phyloP scores from a whole-genome alignment of 441 rosid genomes.

The Populus hybrid region DNA sequence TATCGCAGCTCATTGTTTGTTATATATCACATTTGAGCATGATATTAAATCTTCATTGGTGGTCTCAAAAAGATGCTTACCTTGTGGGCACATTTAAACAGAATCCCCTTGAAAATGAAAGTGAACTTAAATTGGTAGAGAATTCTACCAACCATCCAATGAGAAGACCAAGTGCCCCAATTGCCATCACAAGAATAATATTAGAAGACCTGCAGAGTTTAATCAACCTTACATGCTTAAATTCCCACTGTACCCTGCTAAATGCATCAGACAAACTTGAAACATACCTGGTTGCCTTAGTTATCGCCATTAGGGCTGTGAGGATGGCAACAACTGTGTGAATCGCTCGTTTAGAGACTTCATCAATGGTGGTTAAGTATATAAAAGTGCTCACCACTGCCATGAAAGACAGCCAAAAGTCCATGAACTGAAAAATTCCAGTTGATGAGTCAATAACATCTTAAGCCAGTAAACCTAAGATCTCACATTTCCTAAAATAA shows the following conservation, averaged over 20 bases:
- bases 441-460: constrained; percentile 18
- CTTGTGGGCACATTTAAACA: constrained; percentile 40
- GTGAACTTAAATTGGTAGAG: constrained; percentile 52
- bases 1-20: neutral
- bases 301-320: constrained; percentile 89
- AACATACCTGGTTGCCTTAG: constrained; percentile 86
- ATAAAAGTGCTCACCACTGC: constrained; percentile 91
- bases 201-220: constrained; percentile 64
- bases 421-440: constrained; percentile 81
- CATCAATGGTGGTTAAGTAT: constrained; percentile 68
- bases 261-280: constrained; percentile 8
- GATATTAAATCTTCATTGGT: neutral
- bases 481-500: neutral
- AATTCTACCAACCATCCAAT: constrained; percentile 78
- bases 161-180: constrained; percentile 75
- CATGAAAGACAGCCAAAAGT: constrained; percentile 99
- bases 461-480: constrained; percentile 8
- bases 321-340: constrained; percentile 91
- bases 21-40: neutral
- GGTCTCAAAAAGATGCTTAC: constrained; percentile 28
- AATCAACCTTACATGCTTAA: constrained; percentile 11
- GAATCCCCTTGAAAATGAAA: constrained; percentile 43
- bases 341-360: constrained; percentile 72
- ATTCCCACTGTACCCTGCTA: neutral
- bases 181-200: constrained; percentile 75